Conservation (phyloP, 2,329 filamentous ascomycete genomes). For the Exophiala oligosperma region DNA sequence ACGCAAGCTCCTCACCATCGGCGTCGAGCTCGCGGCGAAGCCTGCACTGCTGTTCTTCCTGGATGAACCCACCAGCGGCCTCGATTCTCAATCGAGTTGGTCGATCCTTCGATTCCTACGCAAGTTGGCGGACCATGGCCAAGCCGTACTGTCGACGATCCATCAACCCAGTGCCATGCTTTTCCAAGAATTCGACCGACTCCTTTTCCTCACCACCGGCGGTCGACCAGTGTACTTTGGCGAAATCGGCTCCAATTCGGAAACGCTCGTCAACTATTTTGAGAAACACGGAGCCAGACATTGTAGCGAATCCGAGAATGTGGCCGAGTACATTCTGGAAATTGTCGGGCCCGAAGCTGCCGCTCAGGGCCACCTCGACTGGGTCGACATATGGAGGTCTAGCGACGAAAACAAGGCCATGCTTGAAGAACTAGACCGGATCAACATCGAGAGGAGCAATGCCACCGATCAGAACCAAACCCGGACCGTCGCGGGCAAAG, state of each 20-base stretch:
- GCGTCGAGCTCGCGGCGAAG: conserved; percentile 88
- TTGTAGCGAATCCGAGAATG: conserved; percentile 64
- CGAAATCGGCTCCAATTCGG: conserved; percentile 60
- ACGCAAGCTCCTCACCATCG: conserved; percentile 77
- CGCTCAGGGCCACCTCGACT: conserved; percentile 60
- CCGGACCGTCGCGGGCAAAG: neutral
- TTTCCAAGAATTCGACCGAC: conserved; percentile 74
- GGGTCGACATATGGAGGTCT: conserved; percentile 62
- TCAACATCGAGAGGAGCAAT: neutral
- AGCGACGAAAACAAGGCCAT: conserved; percentile 52
- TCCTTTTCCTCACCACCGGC: conserved; percentile 63
- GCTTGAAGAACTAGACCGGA: neutral
- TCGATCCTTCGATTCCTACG: conserved; percentile 80
- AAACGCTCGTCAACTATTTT: conserved; percentile 62
- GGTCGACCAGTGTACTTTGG: conserved; percentile 69
- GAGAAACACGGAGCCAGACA: conserved; percentile 58
- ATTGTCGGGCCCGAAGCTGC: conserved; percentile 38
- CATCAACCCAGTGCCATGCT: conserved; percentile 90
- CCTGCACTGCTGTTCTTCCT: conserved; percentile 82
- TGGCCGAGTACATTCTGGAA: conserved; percentile 71
- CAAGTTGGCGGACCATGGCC: conserved; percentile 81
- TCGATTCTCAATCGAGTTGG: conserved; percentile 90
- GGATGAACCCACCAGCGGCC: conserved; percentile 88
- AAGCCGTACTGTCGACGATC: conserved; percentile 88
- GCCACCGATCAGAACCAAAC: neutral